These are phyloP conservation scores for Blastocystis sp. DNA, from an alignment of 352 stramenopile genomes.

Conservation along the genomic window DNA sequence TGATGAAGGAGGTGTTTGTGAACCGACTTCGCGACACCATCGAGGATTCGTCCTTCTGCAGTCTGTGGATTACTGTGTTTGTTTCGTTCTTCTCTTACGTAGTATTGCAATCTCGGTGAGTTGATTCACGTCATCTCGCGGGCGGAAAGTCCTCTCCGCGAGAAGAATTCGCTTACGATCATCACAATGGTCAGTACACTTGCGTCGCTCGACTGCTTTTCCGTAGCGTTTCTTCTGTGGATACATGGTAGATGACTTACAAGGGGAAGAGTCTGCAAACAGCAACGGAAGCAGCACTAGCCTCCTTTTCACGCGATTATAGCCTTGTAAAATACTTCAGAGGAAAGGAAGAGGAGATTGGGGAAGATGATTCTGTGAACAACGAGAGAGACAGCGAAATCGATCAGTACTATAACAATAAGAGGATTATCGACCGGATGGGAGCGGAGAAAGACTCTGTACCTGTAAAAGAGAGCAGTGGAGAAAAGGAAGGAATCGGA, in stretches of 20 bases:
- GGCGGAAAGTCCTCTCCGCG: background rate
- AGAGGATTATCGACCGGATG: slow-evolving; percentile 48
- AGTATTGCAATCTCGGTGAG: slow-evolving; percentile 26
- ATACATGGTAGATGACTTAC: background rate
- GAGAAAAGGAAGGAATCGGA: too few species aligned
- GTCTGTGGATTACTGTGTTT: background rate
- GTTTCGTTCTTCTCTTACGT: background rate
- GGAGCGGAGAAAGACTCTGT: background rate
- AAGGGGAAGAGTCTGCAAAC: background rate
- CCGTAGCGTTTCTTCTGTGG: background rate
- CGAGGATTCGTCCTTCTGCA: background rate
- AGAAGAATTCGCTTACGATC: slow-evolving; percentile 4
- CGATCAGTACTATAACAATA: slow-evolving; percentile 50
- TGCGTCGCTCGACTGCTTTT: slow-evolving; percentile 20
- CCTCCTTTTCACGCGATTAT: background rate
- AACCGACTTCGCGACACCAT: background rate
- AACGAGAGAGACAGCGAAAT: background rate
- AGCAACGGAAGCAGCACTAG: background rate
- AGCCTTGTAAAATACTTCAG: background rate
- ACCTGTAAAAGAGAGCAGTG: background rate
- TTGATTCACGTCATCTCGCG: slow-evolving; percentile 5
- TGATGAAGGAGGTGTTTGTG: slow-evolving; percentile 3
- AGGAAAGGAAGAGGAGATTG: slow-evolving; percentile 5
- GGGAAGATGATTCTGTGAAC: background rate
- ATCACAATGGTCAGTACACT: background rate